Evolutionary conservation across 805 yeast species (phyloP).

Genomic region (Cyberlindnera xishuangbannaensis): DNA sequence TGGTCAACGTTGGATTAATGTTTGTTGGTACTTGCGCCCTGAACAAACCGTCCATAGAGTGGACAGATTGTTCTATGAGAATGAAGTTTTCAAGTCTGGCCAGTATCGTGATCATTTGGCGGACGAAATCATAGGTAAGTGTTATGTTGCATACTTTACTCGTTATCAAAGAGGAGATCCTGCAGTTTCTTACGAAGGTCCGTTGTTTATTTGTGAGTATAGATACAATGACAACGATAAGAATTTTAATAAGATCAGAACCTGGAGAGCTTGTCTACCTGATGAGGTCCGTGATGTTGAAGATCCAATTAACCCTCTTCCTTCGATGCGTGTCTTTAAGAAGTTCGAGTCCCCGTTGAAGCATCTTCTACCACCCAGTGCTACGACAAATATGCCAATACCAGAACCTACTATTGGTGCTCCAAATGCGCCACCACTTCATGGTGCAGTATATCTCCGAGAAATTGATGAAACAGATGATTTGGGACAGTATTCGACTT

Average conservation of each 20-base stretch:
- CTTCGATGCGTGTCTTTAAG: constrained; percentile 60
- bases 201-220: constrained; percentile 89
- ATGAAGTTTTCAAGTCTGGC: constrained; percentile 95
- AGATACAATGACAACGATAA: constrained; percentile 90
- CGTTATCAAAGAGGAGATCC: constrained; percentile 95
- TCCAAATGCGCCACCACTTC: constrained; percentile 86
- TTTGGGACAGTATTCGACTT: constrained; percentile 65
- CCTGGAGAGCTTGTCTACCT: constrained; percentile 98
- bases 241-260: constrained; percentile 88
- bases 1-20: constrained; percentile 83
- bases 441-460: constrained; percentile 83
- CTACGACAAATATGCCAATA: constrained; percentile 63
- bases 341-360: constrained; percentile 82
- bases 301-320: constrained; percentile 72
- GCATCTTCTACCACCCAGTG: constrained; percentile 68
- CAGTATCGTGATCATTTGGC: constrained; percentile 93
- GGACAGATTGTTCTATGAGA: constrained; percentile 83
- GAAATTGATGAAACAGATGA: constrained; percentile 77
- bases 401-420: constrained; percentile 82
- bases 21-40: constrained; percentile 97
- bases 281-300: constrained; percentile 86
- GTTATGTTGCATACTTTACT: constrained; percentile 92
- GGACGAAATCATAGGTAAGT: constrained; percentile 85
- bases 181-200: constrained; percentile 69
- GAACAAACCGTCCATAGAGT: constrained; percentile 95